A percentile compares a stretch with the other conserved stretches of the same genome.
Conservation (phyloP, 176 grass and related monocot genomes). For the Lolium multiflorum region DNA sequence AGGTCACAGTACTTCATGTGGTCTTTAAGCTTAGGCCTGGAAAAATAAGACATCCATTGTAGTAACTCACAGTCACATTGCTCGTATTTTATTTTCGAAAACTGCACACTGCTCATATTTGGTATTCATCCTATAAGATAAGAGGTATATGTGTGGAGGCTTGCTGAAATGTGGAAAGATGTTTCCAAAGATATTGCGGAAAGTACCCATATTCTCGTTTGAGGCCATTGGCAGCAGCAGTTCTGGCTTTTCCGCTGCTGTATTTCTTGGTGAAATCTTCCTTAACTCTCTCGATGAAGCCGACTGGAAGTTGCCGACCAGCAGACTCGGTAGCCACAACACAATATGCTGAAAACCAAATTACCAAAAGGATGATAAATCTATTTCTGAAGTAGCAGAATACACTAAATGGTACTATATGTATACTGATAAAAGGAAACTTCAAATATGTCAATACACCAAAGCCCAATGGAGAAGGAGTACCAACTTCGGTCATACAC, state of each 20-base stretch:
- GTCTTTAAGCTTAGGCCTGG: slow-evolving; percentile 83
- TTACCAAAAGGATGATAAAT: not conserved
- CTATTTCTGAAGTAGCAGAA: not conserved
- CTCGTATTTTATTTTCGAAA: not conserved
- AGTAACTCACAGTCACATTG: not conserved
- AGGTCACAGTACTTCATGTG: slow-evolving; percentile 86
- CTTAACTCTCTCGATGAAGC: slow-evolving; percentile 85
- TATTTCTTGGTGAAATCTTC: slow-evolving; percentile 89
- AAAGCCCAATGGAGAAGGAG: not conserved
- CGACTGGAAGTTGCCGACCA: slow-evolving; percentile 72
- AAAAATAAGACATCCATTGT: slow-evolving; percentile 4
- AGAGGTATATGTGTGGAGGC: not conserved
- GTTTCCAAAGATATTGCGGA: not conserved
- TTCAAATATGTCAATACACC: not conserved
- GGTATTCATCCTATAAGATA: not conserved
- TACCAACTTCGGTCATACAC: not conserved
- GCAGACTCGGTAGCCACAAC: slow-evolving; percentile 79
- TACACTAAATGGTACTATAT: not conserved
- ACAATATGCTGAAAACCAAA: slow-evolving; percentile 70
- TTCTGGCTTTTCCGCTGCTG: slow-evolving; percentile 76
- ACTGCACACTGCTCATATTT: not conserved
- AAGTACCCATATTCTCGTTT: slow-evolving; percentile 83
- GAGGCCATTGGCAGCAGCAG: slow-evolving; percentile 70
- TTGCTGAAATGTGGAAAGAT: not conserved
- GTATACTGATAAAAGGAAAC: not conserved